Evolutionary conservation across 2,329 filamentous ascomycete genomes (phyloP).

Genomic region (Claviceps sp.): DNA sequence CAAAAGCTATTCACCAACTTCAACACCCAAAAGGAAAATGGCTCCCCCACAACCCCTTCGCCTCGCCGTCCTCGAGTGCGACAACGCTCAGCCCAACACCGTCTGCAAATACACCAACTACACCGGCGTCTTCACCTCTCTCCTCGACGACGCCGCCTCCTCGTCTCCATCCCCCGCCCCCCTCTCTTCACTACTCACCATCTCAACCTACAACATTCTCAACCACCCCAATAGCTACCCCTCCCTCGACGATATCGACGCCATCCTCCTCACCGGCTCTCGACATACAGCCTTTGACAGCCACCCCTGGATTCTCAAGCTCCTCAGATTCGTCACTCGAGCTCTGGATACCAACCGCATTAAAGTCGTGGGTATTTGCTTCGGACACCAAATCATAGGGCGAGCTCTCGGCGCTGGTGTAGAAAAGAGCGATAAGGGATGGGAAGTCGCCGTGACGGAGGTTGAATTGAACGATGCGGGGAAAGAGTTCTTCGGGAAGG

Average conservation of each 20-base stretch:
- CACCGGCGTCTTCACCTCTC: conserved; percentile 51
- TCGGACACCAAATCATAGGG: conserved; percentile 35
- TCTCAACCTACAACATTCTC: conserved; percentile 61
- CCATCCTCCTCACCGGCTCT: conserved; percentile 66
- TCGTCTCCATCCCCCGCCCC: conserved; percentile 20
- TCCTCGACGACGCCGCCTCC: conserved; percentile 43
- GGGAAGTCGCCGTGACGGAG: conserved; percentile 31
- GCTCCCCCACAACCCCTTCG: conserved; percentile 50
- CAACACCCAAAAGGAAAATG: neutral
- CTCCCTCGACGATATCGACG: conserved; percentile 60
- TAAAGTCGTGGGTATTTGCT: conserved; percentile 40
- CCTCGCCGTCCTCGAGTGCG: conserved; percentile 80
- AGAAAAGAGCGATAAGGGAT: conserved; percentile 25
- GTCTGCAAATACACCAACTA: conserved; percentile 58
- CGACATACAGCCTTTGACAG: conserved; percentile 37
- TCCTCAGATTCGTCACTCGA: conserved; percentile 25
- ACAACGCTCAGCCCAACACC: conserved; percentile 56
- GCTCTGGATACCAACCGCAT: conserved; percentile 36
- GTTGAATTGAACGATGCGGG: conserved; percentile 26
- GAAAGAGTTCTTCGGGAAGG: conserved; percentile 24
- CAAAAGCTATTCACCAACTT: neutral
- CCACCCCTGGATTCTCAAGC: conserved; percentile 29
- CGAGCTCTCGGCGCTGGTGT: conserved; percentile 26
- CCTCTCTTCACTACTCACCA: conserved; percentile 35
- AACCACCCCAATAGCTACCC: conserved; percentile 54